Evolutionary conservation across 176 grass and related monocot species (phyloP), one percentile per base, ranked within the genome.

Genomic region (Alloteropsis semialata): DNA sequence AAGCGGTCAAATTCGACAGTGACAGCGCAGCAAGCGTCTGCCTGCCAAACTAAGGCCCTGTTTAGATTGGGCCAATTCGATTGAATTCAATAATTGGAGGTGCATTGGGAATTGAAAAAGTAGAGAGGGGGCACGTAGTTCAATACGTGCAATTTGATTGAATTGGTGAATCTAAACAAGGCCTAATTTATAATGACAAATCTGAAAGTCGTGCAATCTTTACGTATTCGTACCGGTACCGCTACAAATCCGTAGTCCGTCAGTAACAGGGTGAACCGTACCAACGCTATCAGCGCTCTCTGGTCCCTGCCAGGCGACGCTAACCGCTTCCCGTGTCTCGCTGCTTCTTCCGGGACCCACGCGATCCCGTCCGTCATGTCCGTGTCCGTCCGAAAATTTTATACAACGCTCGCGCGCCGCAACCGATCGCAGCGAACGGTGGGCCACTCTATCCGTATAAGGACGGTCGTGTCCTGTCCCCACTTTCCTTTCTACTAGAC

Each of bases 1-100:
- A 77, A 49, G 4, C 72, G 65, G 65, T 86, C 83, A 90, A 86
- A 72, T 41, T 28, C 9, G 83, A 78, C 65, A 78, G 56, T 4
- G 66, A 76, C 78, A 72, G 56, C 21, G 78, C 83, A 18, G 77
- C 43, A 64, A 24, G 54, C 69, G 34, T 70, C 65, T 46, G 21
- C 55, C 11, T 36, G 54, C 28, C 64, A 46, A 46, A 30, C 13
- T 70, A 85, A 63, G n/a, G n/a, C n/a, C n/a, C n/a, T n/a, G n/a
- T n/a, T n/a, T n/a, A n/a, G n/a, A n/a, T n/a, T n/a, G n/a, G n/a
- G n/a, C n/a, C n/a, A n/a, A n/a, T n/a, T n/a, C n/a, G n/a, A n/a
- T n/a, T n/a, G n/a, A n/a, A n/a, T n/a, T n/a, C n/a, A n/a, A n/a
- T n/a, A n/a, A n/a, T n/a, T n/a, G n/a, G n/a, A n/a, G n/a, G n/a